Evolutionary conservation across 148 eudicot genomes (phyloP), one percentile per base, ranked within the genome.

Genomic region (Euryodendron excelsum): DNA sequence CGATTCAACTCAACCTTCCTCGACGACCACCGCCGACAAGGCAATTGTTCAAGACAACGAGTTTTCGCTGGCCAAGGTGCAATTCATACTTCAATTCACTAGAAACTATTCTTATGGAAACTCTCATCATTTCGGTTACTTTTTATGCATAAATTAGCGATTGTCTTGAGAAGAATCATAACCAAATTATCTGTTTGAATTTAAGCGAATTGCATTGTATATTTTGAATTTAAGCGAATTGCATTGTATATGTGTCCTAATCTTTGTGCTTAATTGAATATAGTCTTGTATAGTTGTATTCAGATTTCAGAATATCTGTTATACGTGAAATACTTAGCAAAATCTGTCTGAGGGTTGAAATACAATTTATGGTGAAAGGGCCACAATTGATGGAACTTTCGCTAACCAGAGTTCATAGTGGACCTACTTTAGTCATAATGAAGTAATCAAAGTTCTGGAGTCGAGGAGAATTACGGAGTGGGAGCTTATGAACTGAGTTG

Each of bases 41-140:
- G 12, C 88, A 6, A 81, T 81, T 60, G 83, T 92, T 33, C 55
- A 90, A 36, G 98, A 96, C 56, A 90, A 90, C 13, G 89, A 87
- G 80, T 89, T 91, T 74, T 81, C 97, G 23, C 84, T 96, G 21
- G 85, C 94, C 59, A 88, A 91, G 86, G 99, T 96, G 78, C 34
- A 10, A 14, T 0, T 37, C 41, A 44, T 39, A 5, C 15, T 5
- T 65, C 69, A 3, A 20, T 61, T 13, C 21, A 30, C 34, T 62
- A 41, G 47, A 31, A 34, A 9, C 0, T 3, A 5, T 45, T 41
- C 67, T 10, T 27, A 1, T 11, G 30, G 72, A 53, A 25, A 59
- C 33, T 59, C 72, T 60, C n/a, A 28, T 48, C 60, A 20, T 15
- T 73, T 47, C 3, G 37, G 37, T 31, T 39, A 69, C 5, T 13